These are phyloP conservation scores for Cyclotella kingstonii DNA, from an alignment of 108 stramenopile species.

Conservation along the genomic window DNA sequence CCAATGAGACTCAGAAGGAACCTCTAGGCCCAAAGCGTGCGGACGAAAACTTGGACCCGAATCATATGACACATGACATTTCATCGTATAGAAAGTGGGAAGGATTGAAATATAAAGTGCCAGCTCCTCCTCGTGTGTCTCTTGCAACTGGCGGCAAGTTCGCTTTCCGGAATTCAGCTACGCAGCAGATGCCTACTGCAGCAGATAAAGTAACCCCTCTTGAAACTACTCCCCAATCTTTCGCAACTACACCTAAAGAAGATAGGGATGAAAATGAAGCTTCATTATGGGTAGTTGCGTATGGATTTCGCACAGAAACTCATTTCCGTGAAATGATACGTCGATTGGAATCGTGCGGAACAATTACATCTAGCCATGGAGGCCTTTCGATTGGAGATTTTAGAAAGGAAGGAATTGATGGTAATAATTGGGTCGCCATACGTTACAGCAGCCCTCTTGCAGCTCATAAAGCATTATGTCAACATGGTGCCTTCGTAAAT, in stretches of 20 bases:
- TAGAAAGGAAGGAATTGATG: neutral
- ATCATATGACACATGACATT: neutral
- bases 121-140: constrained; percentile 4
- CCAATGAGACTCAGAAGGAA: neutral
- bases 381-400: constrained; percentile 3
- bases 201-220: neutral
- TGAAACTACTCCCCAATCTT: neutral
- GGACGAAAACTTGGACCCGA: constrained; percentile 10
- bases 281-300: constrained; percentile 29
- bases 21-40: neutral
- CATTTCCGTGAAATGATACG: constrained; percentile 25
- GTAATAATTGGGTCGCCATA: constrained; percentile 25
- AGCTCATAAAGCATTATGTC: constrained; percentile 30
- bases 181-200: neutral
- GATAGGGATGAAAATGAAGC: constrained; percentile 1
- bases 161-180: neutral
- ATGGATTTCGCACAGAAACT: constrained; percentile 28
- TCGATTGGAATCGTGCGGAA: constrained; percentile 13
- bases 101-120: constrained; percentile 2
- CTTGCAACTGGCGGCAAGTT: neutral
- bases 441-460: constrained; percentile 16
- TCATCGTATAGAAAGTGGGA: constrained; percentile 2
- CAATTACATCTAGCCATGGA: constrained; percentile 19
- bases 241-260: neutral
- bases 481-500: constrained; percentile 21